phyloP scores from a whole-genome alignment of 208 protist species.

The Jaenimonas drosophilae region DNA sequence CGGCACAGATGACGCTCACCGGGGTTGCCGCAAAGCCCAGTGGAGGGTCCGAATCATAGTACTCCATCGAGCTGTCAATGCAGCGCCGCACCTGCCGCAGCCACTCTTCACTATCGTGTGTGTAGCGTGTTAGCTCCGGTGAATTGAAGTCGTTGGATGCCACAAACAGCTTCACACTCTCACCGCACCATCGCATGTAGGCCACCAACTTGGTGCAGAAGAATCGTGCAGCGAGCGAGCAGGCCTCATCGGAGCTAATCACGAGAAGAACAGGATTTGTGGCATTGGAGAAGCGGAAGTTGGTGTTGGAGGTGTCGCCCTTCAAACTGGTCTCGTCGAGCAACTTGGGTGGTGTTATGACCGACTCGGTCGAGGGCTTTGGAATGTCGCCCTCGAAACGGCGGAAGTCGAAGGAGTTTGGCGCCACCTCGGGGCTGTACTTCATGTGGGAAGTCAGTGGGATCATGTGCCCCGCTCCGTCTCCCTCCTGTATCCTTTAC shows the following conservation, averaged over 20 bases:
- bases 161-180: slow-evolving; percentile 46
- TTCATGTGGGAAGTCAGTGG: background rate
- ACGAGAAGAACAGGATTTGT: slow-evolving; percentile 42
- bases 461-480: background rate
- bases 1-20: slow-evolving; percentile 36
- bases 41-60: slow-evolving; percentile 31
- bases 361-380: slow-evolving; percentile 2
- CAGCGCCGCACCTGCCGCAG: slow-evolving; percentile 14
- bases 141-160: slow-evolving; percentile 15
- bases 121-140: slow-evolving; percentile 19
- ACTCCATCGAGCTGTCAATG: slow-evolving; percentile 21
- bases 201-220: slow-evolving; percentile 53
- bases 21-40: slow-evolving; percentile 46
- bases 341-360: slow-evolving; percentile 14
- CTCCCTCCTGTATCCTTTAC: slow-evolving; percentile 1
- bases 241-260: slow-evolving; percentile 36
- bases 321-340: slow-evolving; percentile 1
- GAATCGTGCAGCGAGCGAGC: slow-evolving; percentile 46
- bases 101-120: slow-evolving; percentile 23
- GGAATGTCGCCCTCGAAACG: slow-evolving; percentile 2
- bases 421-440: background rate
- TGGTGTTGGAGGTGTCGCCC: background rate
- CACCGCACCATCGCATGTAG: slow-evolving; percentile 53
- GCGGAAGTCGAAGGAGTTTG: slow-evolving; percentile 1
- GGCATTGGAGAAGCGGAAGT: slow-evolving; percentile 22